Evolutionary conservation across 352 stramenopile genomes (phyloP).

Genomic region (Globisporangium perplexum): DNA sequence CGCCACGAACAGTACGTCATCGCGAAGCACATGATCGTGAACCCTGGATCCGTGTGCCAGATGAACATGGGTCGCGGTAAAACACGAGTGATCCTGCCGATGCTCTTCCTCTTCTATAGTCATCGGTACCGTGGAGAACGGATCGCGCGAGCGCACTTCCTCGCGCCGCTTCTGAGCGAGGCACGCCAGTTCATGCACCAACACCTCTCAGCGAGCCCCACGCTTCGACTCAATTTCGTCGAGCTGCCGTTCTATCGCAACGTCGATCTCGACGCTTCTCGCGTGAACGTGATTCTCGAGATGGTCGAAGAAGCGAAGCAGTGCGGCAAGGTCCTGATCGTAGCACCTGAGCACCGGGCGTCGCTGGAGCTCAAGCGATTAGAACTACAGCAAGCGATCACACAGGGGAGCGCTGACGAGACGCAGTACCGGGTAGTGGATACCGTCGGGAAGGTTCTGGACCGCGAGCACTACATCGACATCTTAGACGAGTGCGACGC

Average conservation of each 20-base stretch:
- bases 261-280: conserved; percentile 22
- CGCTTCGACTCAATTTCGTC: conserved; percentile 33
- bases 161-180: conserved; percentile 57
- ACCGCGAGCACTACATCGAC: conserved; percentile 54
- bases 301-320: conserved; percentile 28
- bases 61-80: conserved; percentile 87
- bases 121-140: conserved; percentile 11
- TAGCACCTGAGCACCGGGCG: conserved; percentile 83
- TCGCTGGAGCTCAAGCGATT: conserved; percentile 83
- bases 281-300: conserved; percentile 28
- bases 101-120: conserved; percentile 77
- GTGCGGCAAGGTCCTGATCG: conserved; percentile 47
- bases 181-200: conserved; percentile 59
- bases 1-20: conserved; percentile 73
- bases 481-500: conserved; percentile 88
- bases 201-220: conserved; percentile 33
- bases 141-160: conserved; percentile 58
- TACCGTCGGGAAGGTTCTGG: conserved; percentile 43
- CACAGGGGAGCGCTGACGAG: too few relatives aligned
- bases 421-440: too few relatives aligned
- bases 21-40: conserved; percentile 61
- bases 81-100: conserved; percentile 83
- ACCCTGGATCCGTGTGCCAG: conserved; percentile 66
- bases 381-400: conserved; percentile 44
- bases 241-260: conserved; percentile 70